Conservation (phyloP, 1,284 basidiomycete species). For the Phylloporus gajari region DNA sequence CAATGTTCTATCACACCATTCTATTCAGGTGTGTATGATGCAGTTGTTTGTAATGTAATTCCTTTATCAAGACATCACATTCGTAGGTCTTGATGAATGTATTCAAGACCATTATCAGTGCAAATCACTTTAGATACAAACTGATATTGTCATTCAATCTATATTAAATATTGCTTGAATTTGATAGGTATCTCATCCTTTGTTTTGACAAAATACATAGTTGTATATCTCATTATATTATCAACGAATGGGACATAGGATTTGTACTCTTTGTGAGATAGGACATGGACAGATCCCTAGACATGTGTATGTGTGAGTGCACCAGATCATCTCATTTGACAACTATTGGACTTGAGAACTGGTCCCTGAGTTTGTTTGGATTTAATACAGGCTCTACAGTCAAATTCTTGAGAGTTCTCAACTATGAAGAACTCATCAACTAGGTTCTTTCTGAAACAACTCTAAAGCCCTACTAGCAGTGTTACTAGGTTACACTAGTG, state of each 20-base stretch:
- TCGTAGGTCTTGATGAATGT: slow-evolving; percentile 4
- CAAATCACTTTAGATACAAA: background rate
- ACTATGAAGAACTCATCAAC: background rate
- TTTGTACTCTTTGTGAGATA: background rate
- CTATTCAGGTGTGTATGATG: slow-evolving; percentile 16
- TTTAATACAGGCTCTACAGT: background rate
- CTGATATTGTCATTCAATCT: background rate
- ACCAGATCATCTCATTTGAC: background rate
- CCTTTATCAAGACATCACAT: background rate
- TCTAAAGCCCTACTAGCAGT: too few relatives aligned
- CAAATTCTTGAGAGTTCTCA: background rate
- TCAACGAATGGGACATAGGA: slow-evolving; percentile 10
- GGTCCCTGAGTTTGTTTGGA: background rate
- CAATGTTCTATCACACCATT: slow-evolving; percentile 16
- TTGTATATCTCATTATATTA: background rate
- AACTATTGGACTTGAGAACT: background rate
- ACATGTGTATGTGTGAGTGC: slow-evolving; percentile 7
- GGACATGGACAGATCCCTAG: background rate
- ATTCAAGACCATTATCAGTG: slow-evolving; percentile 18
- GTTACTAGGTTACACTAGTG: too few relatives aligned
- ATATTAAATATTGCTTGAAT: background rate
- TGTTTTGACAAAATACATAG: background rate
- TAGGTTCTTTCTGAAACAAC: background rate
- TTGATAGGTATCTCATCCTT: background rate
- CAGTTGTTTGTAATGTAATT: slow-evolving; percentile 7